These are phyloP conservation scores for Blastomyces emzantsi DNA, from an alignment of 2,329 filamentous ascomycete genomes.

Conservation along the genomic window DNA sequence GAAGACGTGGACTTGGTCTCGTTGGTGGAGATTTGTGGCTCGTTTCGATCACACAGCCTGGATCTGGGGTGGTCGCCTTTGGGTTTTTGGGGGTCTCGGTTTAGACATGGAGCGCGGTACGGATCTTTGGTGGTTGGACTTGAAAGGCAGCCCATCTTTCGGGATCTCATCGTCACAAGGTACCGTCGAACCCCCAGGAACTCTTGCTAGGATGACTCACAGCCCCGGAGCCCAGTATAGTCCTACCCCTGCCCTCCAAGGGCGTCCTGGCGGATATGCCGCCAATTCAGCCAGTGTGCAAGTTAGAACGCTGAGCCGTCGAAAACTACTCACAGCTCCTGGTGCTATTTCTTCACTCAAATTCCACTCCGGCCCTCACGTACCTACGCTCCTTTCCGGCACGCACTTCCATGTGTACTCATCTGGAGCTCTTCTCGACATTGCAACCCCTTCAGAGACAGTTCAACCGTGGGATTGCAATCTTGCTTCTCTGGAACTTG, in stretches of 20 bases:
- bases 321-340: constrained; percentile 53
- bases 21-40: constrained; percentile 88
- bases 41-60: constrained; percentile 93
- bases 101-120: constrained; percentile 96
- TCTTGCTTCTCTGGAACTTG: constrained; percentile 77
- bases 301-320: constrained; percentile 44
- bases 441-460: constrained; percentile 84
- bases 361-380: constrained; percentile 76
- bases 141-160: constrained; percentile 82
- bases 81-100: constrained; percentile 92
- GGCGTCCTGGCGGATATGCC: constrained; percentile 51
- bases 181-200: constrained; percentile 37
- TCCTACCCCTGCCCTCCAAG: constrained; percentile 26
- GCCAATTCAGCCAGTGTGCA: constrained; percentile 60
- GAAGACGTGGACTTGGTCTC: constrained; percentile 96
- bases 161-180: constrained; percentile 57
- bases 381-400: constrained; percentile 81
- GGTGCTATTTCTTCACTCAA: constrained; percentile 83
- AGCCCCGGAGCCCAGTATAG: constrained; percentile 30
- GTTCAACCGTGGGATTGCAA: constrained; percentile 83
- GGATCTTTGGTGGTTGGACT: constrained; percentile 94
- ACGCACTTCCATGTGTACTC: constrained; percentile 95
- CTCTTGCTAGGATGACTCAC: constrained; percentile 30
- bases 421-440: constrained; percentile 84
- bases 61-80: constrained; percentile 85